Conservation (phyloP, 2,329 filamentous ascomycete genomes). For the Microdochium paspali region DNA sequence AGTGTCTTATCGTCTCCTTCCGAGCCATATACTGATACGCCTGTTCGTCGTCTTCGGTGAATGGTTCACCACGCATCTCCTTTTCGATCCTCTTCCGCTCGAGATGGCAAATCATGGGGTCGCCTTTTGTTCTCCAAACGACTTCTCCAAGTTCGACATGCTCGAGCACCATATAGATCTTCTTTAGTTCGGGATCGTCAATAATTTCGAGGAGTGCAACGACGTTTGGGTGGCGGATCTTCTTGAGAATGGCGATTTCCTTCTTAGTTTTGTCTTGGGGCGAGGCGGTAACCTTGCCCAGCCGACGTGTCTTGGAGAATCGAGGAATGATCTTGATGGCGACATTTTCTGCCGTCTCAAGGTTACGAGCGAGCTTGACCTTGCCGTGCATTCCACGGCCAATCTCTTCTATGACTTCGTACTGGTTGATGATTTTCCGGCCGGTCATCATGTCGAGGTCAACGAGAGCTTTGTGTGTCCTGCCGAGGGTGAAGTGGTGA, state of each 20-base stretch:
- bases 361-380: conserved; percentile 85
- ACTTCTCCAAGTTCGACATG: conserved; percentile 93
- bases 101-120: conserved; percentile 71
- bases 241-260: conserved; percentile 97
- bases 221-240: conserved; percentile 94
- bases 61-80: conserved; percentile 53
- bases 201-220: conserved; percentile 95
- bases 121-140: conserved; percentile 82
- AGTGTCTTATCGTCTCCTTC: conserved; percentile 46
- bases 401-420: conserved; percentile 93
- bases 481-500: conserved; percentile 19
- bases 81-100: conserved; percentile 75
- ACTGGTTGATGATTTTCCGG: conserved; percentile 94
- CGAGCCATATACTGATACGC: conserved; percentile 51
- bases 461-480: conserved; percentile 83
- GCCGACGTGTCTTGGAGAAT: conserved; percentile 82
- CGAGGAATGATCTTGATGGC: conserved; percentile 98
- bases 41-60: conserved; percentile 49
- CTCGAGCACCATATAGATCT: conserved; percentile 97
- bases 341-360: conserved; percentile 67
- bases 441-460: conserved; percentile 84
- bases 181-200: conserved; percentile 90
- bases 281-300: conserved; percentile 70
- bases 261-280: conserved; percentile 78
- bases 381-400: conserved; percentile 95